Evolutionary conservation across 2,329 filamentous ascomycete species (phyloP), one percentile per base, ranked within the genome.

Genomic region (Coniochaeta pulveracea): DNA sequence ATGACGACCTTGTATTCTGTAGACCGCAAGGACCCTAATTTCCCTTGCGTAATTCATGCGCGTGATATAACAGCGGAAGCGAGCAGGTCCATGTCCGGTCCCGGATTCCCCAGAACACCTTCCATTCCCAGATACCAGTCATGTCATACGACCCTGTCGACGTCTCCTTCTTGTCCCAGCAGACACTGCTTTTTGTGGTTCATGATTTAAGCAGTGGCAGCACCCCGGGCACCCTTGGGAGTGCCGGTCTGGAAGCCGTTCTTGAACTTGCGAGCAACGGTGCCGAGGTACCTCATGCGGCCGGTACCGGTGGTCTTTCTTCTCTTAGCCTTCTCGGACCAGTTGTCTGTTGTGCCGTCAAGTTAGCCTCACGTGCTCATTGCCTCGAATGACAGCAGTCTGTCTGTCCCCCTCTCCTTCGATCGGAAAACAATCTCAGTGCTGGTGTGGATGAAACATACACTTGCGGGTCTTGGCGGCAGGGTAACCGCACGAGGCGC

Each of bases 301-400:
- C 91, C 91, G 59, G 85, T 89, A 57, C 91, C 91, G 62, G 84
- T 89, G 60, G 89, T 95, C 88, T 95, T 96, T 82, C 91, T 93
- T 67, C 91, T 77, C 85, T 96, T 96, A 56, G 88, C 89, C 84
- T 98, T 98, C 79, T 96, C 89, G 66, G 84, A 78, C 91, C 91
- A 98, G 84, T 98, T 95, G 81, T 80, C 89, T 96, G 60, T 61
- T 29, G 34, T 19, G 31, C 39, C 33, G 22, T 26, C 19, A 19
- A 40, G 43, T 49, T 40, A 49, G 47, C 41, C 39, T n/a, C n/a
- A n/a, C n/a, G n/a, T n/a, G n/a, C n/a, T n/a, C n/a, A n/a, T n/a
- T n/a, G n/a, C n/a, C n/a, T n/a, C n/a, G n/a, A n/a, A 14, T 35
- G n/a, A 10, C 15, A 10, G n/a, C n/a, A n/a, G n/a, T n/a, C n/a